Evolutionary conservation across 768 basidiomycete genomes (phyloP), one percentile per base, ranked within the genome.

Genomic region (Boletus insuetus): DNA sequence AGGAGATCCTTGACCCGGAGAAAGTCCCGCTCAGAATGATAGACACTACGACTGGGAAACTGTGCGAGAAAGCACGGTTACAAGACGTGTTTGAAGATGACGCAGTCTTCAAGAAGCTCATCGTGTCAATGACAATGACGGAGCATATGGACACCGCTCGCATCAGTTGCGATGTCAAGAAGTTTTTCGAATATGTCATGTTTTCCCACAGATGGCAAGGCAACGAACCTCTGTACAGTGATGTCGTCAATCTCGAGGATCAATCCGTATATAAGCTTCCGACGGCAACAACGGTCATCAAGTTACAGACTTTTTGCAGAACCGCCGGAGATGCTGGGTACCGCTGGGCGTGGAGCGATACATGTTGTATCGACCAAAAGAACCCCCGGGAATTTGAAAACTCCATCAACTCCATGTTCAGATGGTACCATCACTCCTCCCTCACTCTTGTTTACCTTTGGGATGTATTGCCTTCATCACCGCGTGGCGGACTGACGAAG

Each of bases 171-270:
- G 54, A 38, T 6, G 54, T 59, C 34, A n/a, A n/a, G 19, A 26
- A 53, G 4, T 55, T 47, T 16, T 59, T 53, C 38, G 48, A 17
- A 37, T 61, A 59, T 14, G 60, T 45, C 31, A 58, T 59, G 54
- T 56, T 61, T 34, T 61, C 60, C 11, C 59, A 58, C 31, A 49
- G 44, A n/a, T 61, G 56, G 59, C 38, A 55, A 50, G 43, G 13
- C n/a, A 50, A 16, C 20, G 60, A 61, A 17, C 58, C 54, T 31
- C 32, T 53, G 4, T 38, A 12, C 29, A 14, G 16, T 11, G 51
- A 53, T 14, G 35, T 58, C 16, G 29, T 29, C 29, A 29, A 29
- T 29, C 29, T 29, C 29, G 26, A 11, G 14, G 41, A 48, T 6
- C 39, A 39, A 44, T 54, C 52, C 5, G 37, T 56, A n/a, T 59